A percentile compares a stretch with the other conserved stretches of the same genome.
Conservation (phyloP, 495 filamentous ascomycete species). For the Aspergillus conjunctus region DNA sequence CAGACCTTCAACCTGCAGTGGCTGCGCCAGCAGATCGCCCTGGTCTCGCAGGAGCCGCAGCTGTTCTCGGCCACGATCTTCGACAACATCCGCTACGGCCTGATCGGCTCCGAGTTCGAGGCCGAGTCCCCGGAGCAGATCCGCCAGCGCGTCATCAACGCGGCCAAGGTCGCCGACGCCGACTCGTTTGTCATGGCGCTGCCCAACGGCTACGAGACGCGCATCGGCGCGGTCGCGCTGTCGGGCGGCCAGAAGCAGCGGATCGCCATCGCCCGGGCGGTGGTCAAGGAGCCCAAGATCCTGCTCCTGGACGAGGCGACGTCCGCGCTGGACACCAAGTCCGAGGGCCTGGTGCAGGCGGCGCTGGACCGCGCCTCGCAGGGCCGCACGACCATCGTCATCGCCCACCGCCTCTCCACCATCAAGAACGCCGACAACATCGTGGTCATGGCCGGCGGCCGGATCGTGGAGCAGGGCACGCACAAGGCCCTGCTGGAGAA, state of each 20-base stretch:
- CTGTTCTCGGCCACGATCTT: slow-evolving; percentile 81
- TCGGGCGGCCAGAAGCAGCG: slow-evolving; percentile 97
- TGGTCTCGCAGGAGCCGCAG: slow-evolving; percentile 79
- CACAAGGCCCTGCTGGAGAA: slow-evolving; percentile 68
- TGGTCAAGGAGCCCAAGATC: slow-evolving; percentile 92
- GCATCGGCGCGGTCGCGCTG: slow-evolving; percentile 87
- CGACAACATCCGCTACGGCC: slow-evolving; percentile 83
- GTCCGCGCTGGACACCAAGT: slow-evolving; percentile 88
- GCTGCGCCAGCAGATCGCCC: slow-evolving; percentile 85
- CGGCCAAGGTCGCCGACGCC: slow-evolving; percentile 87
- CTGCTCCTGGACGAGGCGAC: slow-evolving; percentile 96
- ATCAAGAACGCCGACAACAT: slow-evolving; percentile 95
- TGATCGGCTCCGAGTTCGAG: slow-evolving; percentile 81
- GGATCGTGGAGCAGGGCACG: slow-evolving; percentile 86
- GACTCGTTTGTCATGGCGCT: slow-evolving; percentile 83
- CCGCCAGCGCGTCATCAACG: slow-evolving; percentile 67
- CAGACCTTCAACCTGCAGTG: slow-evolving; percentile 80
- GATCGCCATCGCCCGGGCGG: slow-evolving; percentile 82
- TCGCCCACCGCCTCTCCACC: slow-evolving; percentile 91
- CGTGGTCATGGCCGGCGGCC: slow-evolving; percentile 82
- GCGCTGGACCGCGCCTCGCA: slow-evolving; percentile 82
- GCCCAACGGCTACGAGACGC: slow-evolving; percentile 87
- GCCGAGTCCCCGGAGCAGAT: slow-evolving; percentile 61
- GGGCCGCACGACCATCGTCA: slow-evolving; percentile 91
- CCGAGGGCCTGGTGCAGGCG: slow-evolving; percentile 90